Evolutionary conservation across 2,329 filamentous ascomycete genomes (phyloP).

Genomic region (Cordyceps cateniannulata): DNA sequence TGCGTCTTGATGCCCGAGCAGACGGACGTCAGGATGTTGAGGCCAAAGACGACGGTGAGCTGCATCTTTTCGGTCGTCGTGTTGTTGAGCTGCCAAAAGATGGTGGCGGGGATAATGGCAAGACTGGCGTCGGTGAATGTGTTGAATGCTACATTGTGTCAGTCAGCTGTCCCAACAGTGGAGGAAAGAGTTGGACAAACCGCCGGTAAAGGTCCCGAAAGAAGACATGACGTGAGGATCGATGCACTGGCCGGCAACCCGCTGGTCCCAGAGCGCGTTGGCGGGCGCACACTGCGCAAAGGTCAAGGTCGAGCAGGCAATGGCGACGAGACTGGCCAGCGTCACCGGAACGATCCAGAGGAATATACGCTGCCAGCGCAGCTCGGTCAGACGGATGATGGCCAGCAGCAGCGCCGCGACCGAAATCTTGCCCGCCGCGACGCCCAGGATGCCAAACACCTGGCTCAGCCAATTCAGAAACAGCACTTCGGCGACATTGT

Average conservation of each 20-base stretch:
- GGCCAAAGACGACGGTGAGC: conserved; percentile 33
- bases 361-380: conserved; percentile 18
- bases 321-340: conserved; percentile 15
- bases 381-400: conserved; percentile 16
- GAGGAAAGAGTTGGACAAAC: no score
- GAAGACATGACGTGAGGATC: conserved; percentile 16
- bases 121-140: conserved; percentile 20
- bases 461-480: conserved; percentile 19
- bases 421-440: conserved; percentile 19
- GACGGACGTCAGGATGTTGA: conserved; percentile 20
- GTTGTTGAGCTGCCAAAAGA: conserved; percentile 68
- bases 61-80: conserved; percentile 71
- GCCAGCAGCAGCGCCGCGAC: conserved; percentile 17
- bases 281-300: conserved; percentile 19
- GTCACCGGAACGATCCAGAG: conserved; percentile 18
- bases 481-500: conserved; percentile 17
- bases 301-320: conserved; percentile 17
- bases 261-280: conserved; percentile 17
- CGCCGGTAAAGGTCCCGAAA: conserved; percentile 18
- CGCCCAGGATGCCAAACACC: conserved; percentile 17
- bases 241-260: conserved; percentile 16
- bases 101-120: conserved; percentile 18
- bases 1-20: conserved; percentile 21
- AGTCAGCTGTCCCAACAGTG: neutral
- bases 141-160: conserved; percentile 15